Conservation (phyloP, 768 basidiomycete species). For the Basidioascus undulatus region DNA sequence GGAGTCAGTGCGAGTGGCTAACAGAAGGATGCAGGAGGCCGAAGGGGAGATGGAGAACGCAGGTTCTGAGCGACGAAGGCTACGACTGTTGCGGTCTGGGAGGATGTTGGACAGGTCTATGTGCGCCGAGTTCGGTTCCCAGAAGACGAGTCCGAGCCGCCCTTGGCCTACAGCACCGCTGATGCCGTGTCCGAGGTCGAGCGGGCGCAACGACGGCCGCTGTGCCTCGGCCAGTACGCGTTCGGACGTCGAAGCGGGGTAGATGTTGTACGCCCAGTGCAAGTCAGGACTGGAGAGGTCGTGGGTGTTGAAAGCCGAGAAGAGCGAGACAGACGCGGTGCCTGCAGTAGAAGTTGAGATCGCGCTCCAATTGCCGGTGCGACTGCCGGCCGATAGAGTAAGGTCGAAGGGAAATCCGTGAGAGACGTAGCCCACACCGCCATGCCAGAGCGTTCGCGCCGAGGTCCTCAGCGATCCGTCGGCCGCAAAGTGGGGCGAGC, state of each 20-base stretch:
- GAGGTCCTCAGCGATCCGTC: slow-evolving; percentile 14
- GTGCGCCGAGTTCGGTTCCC: slow-evolving; percentile 26
- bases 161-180: slow-evolving; percentile 22
- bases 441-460: slow-evolving; percentile 34
- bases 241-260: no score
- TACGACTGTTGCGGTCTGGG: background rate
- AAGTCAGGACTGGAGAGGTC: slow-evolving; percentile 14
- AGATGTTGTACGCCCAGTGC: slow-evolving; percentile 31
- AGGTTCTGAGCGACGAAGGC: background rate
- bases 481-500: slow-evolving; percentile 6
- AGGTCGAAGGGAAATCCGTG: no score
- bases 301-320: slow-evolving; percentile 35
- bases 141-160: slow-evolving; percentile 15
- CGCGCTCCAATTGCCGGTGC: slow-evolving; percentile 34
- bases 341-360: slow-evolving; percentile 41
- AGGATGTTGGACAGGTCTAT: slow-evolving; percentile 21
- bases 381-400: slow-evolving; percentile 24
- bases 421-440: slow-evolving; percentile 35
- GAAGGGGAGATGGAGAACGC: slow-evolving; percentile 1
- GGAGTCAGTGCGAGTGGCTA: slow-evolving; percentile 25
- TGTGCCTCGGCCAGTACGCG: no score
- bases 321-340: slow-evolving; percentile 33
- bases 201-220: slow-evolving; percentile 20
- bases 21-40: slow-evolving; percentile 17
- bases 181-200: slow-evolving; percentile 3